These are phyloP conservation scores for Daldinia loculata DNA, from an alignment of 495 filamentous ascomycete genomes.

Conservation along the genomic window DNA sequence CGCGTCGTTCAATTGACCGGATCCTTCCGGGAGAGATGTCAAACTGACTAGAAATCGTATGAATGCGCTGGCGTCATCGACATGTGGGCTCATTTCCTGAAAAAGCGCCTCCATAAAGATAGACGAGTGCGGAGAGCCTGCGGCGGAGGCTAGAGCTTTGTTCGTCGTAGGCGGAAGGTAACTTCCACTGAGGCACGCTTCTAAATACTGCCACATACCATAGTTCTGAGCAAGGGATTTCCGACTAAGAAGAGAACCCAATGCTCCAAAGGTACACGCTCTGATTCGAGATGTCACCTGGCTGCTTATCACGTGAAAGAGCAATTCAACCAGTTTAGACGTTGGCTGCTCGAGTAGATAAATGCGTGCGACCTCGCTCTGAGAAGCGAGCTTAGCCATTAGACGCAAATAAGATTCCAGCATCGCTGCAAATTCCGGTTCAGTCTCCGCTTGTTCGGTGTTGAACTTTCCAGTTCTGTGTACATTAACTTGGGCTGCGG, in stretches of 20 bases:
- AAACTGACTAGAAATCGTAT: constrained; percentile 75
- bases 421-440: constrained; percentile 91
- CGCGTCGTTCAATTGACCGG: constrained; percentile 69
- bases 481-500: constrained; percentile 60
- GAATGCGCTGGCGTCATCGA: constrained; percentile 85
- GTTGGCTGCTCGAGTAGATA: constrained; percentile 73
- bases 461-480: constrained; percentile 66
- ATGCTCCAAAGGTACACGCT: constrained; percentile 74
- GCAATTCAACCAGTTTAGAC: constrained; percentile 68
- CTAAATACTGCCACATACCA: constrained; percentile 73
- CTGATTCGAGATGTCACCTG: constrained; percentile 75
- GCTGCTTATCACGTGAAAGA: constrained; percentile 75
- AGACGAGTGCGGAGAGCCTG: constrained; percentile 42
- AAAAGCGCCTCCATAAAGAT: constrained; percentile 62
- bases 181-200: constrained; percentile 73
- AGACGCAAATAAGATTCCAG: constrained; percentile 90
- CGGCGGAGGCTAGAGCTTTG: constrained; percentile 27
- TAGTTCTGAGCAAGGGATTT: constrained; percentile 68
- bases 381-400: constrained; percentile 76
- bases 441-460: constrained; percentile 65
- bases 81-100: constrained; percentile 70
- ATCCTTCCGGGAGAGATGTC: constrained; percentile 66
- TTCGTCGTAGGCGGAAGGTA: constrained; percentile 49
- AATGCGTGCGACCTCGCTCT: constrained; percentile 71
- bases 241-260: constrained; percentile 72